Evolutionary conservation across 345 rosid species (phyloP).

Genomic region (Trapa bicornis): DNA sequence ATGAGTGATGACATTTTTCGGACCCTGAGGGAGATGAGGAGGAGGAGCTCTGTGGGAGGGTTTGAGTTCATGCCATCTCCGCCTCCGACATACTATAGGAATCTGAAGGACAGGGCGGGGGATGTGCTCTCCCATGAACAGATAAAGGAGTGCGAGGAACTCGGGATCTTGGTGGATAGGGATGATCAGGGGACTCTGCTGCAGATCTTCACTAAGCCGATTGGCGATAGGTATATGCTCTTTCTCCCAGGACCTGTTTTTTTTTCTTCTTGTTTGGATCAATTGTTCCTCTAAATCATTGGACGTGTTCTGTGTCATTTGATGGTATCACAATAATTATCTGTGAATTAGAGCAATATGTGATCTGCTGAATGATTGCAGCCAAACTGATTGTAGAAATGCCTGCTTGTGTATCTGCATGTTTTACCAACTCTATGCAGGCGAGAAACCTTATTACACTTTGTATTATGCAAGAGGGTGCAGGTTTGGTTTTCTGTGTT

Average conservation of each 20-base stretch:
- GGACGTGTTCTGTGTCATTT: too few relatives aligned
- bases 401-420: too few relatives aligned
- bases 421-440: too few relatives aligned
- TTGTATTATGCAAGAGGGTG: too few relatives aligned
- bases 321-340: too few relatives aligned
- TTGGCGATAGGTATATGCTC: slow-evolving; percentile 61
- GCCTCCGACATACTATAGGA: slow-evolving; percentile 70
- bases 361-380: too few relatives aligned
- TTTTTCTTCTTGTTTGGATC: not conserved
- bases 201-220: slow-evolving; percentile 91
- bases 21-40: slow-evolving; percentile 74
- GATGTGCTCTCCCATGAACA: slow-evolving; percentile 68
- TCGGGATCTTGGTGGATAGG: slow-evolving; percentile 84
- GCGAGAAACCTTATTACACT: too few relatives aligned
- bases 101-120: slow-evolving; percentile 57
- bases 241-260: not conserved
- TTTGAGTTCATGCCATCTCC: slow-evolving; percentile 96
- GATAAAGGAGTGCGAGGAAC: slow-evolving; percentile 76
- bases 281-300: not conserved
- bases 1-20: slow-evolving; percentile 60
- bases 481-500: too few relatives aligned
- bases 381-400: too few relatives aligned
- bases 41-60: slow-evolving; percentile 67
- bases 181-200: slow-evolving; percentile 96
- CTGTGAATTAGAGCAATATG: too few relatives aligned